Evolutionary conservation across 495 filamentous ascomycete species (phyloP), one percentile per base, ranked within the genome.

Genomic region (Penicillium lividum): DNA sequence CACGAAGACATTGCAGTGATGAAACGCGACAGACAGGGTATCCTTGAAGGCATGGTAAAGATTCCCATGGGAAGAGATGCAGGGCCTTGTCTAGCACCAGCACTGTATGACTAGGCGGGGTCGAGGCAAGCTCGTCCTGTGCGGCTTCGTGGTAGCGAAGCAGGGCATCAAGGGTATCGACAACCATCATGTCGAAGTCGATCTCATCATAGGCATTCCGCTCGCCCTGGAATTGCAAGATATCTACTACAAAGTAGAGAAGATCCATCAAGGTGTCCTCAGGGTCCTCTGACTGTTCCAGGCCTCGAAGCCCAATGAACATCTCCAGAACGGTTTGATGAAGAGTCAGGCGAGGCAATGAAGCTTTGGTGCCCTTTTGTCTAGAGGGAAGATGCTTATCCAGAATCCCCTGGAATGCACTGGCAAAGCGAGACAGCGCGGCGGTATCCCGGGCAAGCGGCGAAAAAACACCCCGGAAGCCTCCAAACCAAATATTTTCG

Each of bases 141-240:
- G 72, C 74, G 27, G 79, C 79, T 27, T 84, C 80, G 63, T 98
- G 87, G 64, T 98, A 97, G 1, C 82, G 77, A 28, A 86, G 80
- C 16, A 98, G 73, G 5, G 91, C 90, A 68, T 95, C 91, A 7
- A 87, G 80, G 1, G 89, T 90, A 40, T 94, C 91, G 16, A 97
- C 78, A 15, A 89, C 84, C 80, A 97, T 92, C 70, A 85, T 82
- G 65, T 98, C 94, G 62, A 97, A 93, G 68, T 98, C 93, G 64
- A 98, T 89, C 75, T 98, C 94, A 67, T 98, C 95, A 75, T 97
- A 97, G 3, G 95, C 94, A 70, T 98, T 98, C 31, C 86, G 83
- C 73, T 98, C 94, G 2, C 94, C 94, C 61, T 95, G 90, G 73
- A 98, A 98, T 72, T 98, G 95, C 29, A 98, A 76, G 50, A 98